phyloP scores from a whole-genome alignment of 78 protist genomes.

The Dictyostelium brefeldianum region DNA sequence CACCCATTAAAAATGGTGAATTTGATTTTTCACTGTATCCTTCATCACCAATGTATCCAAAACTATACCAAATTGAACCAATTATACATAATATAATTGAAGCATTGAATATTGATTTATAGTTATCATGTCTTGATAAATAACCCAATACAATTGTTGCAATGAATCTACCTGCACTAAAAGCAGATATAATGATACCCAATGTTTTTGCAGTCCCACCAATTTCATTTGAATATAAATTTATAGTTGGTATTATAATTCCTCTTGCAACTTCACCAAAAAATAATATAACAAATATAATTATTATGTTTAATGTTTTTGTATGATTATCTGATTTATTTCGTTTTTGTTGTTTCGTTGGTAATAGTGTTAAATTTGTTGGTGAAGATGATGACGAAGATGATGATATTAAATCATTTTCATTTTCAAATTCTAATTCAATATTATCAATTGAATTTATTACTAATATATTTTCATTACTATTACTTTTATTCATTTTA shows the following conservation, averaged over 20 bases:
- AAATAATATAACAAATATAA: constrained; percentile 21
- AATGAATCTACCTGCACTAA: constrained; percentile 36
- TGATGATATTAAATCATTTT: background rate
- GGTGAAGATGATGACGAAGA: too few relatives aligned
- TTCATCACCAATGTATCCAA: background rate
- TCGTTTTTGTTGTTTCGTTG: too few relatives aligned
- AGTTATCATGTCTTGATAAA: background rate
- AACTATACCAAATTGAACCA: constrained; percentile 13
- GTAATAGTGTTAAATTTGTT: too few relatives aligned
- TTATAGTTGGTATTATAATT: constrained; percentile 8
- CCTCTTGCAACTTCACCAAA: constrained; percentile 35
- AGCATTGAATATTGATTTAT: constrained; percentile 1
- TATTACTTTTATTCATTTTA: background rate
- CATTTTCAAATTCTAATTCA: constrained; percentile 13
- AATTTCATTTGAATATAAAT: background rate
- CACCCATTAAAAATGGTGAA: background rate
- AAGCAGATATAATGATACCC: constrained; percentile 4
- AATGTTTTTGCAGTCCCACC: background rate
- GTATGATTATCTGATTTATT: background rate
- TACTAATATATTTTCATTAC: constrained; percentile 1
- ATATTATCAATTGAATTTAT: constrained; percentile 15
- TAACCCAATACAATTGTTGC: constrained; percentile 22
- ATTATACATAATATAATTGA: constrained; percentile 23
- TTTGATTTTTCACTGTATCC: too few relatives aligned
- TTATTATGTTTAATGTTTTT: background rate